A percentile compares a stretch with the other conserved stretches of the same genome.
phyloP scores from a whole-genome alignment of 225 moss, liverwort and hornwort species.

The Sphagnum contortum region DNA sequence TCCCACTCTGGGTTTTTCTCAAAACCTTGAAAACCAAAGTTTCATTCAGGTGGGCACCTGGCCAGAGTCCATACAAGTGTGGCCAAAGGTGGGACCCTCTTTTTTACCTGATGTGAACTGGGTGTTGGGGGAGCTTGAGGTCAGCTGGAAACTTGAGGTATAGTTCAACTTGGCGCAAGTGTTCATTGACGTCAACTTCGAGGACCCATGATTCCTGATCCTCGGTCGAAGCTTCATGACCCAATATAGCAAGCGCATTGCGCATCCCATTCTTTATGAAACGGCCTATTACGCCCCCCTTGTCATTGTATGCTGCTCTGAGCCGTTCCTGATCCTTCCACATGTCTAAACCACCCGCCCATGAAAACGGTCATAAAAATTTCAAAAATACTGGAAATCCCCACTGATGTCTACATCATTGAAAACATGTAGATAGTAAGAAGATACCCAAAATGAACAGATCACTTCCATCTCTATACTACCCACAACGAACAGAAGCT shows the following conservation, averaged over 20 bases:
- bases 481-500: too few relatives aligned
- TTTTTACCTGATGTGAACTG: conserved; percentile 31
- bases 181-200: conserved; percentile 59
- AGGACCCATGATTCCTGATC: conserved; percentile 55
- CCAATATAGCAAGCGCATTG: conserved; percentile 49
- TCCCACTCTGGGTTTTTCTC: too few relatives aligned
- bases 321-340: conserved; percentile 46
- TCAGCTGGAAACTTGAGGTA: conserved; percentile 34
- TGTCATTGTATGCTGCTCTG: conserved; percentile 39
- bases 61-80: too few relatives aligned
- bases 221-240: conserved; percentile 12
- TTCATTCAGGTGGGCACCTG: too few relatives aligned
- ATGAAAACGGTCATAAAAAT: not conserved
- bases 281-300: conserved; percentile 50
- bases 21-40: too few relatives aligned
- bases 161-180: conserved; percentile 48
- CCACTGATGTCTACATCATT: too few relatives aligned
- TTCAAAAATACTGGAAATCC: not conserved
- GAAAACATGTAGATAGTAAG: too few relatives aligned
- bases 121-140: not conserved
- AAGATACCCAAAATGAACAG: too few relatives aligned
- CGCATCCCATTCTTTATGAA: conserved; percentile 93
- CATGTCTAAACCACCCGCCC: conserved; percentile 36
- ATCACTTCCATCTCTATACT: too few relatives aligned
- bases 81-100: too few relatives aligned